phyloP scores from a whole-genome alignment of 1,284 basidiomycete species.

The Cryptococcus jaspeensis region DNA sequence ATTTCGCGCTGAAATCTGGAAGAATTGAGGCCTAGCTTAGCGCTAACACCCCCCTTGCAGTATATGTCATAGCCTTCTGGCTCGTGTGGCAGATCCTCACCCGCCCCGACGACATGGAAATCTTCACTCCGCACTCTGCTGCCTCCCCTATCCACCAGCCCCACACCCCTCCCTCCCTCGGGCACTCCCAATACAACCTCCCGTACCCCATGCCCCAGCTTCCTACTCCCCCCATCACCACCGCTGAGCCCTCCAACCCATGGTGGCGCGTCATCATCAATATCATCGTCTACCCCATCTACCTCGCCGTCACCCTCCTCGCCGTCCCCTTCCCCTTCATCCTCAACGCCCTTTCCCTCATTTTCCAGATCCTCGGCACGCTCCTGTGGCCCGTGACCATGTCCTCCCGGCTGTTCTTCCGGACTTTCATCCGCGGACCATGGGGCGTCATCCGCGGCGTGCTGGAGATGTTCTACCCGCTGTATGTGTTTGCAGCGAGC shows the following conservation, averaged over 20 bases:
- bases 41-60: constrained; percentile 16
- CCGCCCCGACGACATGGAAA: constrained; percentile 43
- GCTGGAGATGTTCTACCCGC: constrained; percentile 37
- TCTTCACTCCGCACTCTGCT: constrained; percentile 35
- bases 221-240: constrained; percentile 13
- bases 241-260: constrained; percentile 3
- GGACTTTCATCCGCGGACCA: constrained; percentile 37
- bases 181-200: constrained; percentile 26
- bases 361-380: constrained; percentile 18
- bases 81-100: constrained; percentile 47
- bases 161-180: constrained; percentile 9
- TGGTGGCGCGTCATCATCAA: constrained; percentile 25
- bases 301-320: constrained; percentile 35
- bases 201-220: constrained; percentile 36
- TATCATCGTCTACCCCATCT: constrained; percentile 39
- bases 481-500: constrained; percentile 43
- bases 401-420: constrained; percentile 22
- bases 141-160: constrained; percentile 20
- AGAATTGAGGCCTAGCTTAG: neutral
- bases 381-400: constrained; percentile 41
- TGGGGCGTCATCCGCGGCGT: constrained; percentile 21
- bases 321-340: constrained; percentile 38
- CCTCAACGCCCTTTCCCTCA: constrained; percentile 25
- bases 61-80: constrained; percentile 46
- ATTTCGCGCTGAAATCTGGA: neutral